Conservation (phyloP, 1,139 yeast genomes). For the Debaryomyces sp. region DNA sequence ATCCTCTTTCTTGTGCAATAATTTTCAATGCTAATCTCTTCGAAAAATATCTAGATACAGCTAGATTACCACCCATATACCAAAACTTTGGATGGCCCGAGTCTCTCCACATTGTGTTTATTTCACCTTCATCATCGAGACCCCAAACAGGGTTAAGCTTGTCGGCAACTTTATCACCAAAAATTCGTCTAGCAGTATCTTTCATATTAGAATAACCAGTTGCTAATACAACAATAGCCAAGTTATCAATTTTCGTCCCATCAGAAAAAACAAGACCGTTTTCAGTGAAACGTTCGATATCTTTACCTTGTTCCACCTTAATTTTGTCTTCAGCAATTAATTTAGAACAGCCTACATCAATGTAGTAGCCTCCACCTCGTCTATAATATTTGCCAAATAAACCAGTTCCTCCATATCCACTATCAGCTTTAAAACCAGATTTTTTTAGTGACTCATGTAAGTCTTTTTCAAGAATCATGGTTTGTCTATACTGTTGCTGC, state of each 20-base stretch:
- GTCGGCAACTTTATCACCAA: slow-evolving; percentile 35
- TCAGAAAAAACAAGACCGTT: slow-evolving; percentile 39
- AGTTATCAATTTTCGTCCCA: slow-evolving; percentile 32
- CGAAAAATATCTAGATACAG: slow-evolving; percentile 35
- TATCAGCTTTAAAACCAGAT: slow-evolving; percentile 41
- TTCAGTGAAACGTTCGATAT: slow-evolving; percentile 33
- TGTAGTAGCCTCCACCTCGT: slow-evolving; percentile 49
- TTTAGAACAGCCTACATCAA: slow-evolving; percentile 45
- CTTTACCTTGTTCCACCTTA: slow-evolving; percentile 33
- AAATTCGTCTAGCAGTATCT: slow-evolving; percentile 38
- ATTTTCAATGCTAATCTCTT: slow-evolving; percentile 36
- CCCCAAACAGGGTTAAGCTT: slow-evolving; percentile 35
- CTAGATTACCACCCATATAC: slow-evolving; percentile 44
- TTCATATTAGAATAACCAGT: slow-evolving; percentile 48
- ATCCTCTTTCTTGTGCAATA: slow-evolving; percentile 24
- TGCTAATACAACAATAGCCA: slow-evolving; percentile 44
- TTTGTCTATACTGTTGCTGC: slow-evolving; percentile 9
- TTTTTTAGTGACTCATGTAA: slow-evolving; percentile 29
- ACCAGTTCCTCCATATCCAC: slow-evolving; percentile 48
- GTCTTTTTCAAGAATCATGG: slow-evolving; percentile 27
- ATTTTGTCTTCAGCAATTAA: slow-evolving; percentile 39
- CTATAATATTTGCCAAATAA: slow-evolving; percentile 38
- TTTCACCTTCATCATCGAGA: slow-evolving; percentile 38
- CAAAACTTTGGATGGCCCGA: slow-evolving; percentile 40
- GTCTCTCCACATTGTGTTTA: slow-evolving; percentile 36